phyloP scores from a whole-genome alignment of 164 flowering plant species.

The Stephania japonica region DNA sequence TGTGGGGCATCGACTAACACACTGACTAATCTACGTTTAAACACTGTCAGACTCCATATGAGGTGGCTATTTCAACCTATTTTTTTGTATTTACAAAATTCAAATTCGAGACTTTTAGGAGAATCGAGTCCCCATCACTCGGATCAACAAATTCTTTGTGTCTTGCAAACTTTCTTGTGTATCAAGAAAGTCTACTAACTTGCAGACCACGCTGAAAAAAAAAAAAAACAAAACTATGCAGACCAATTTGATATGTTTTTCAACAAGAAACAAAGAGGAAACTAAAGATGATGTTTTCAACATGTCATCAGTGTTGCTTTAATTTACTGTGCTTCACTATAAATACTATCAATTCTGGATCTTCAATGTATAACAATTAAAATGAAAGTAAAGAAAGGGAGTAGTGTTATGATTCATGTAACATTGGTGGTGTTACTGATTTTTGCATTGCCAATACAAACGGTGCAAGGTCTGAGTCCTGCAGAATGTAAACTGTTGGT shows the following conservation, averaged over 20 bases:
- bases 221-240: neutral
- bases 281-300: neutral
- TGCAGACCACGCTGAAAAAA: neutral
- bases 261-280: neutral
- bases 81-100: too few species aligned
- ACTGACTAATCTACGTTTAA: too few species aligned
- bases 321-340: neutral
- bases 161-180: neutral
- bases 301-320: neutral
- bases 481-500: slow-evolving; percentile 22
- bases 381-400: neutral
- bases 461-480: slow-evolving; percentile 4
- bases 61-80: too few species aligned
- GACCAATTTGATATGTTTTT: neutral
- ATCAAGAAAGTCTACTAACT: neutral
- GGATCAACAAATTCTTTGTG: neutral
- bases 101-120: neutral
- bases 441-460: neutral
- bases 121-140: neutral
- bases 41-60: too few species aligned
- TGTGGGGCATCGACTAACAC: too few species aligned
- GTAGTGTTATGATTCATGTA: neutral
- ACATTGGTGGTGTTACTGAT: slow-evolving; percentile 7
- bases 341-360: neutral
- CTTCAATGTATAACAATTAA: neutral